Base-by-base conservation (phyloP, 352 stramenopile species). In the Globisporangium nodosum region DNA sequence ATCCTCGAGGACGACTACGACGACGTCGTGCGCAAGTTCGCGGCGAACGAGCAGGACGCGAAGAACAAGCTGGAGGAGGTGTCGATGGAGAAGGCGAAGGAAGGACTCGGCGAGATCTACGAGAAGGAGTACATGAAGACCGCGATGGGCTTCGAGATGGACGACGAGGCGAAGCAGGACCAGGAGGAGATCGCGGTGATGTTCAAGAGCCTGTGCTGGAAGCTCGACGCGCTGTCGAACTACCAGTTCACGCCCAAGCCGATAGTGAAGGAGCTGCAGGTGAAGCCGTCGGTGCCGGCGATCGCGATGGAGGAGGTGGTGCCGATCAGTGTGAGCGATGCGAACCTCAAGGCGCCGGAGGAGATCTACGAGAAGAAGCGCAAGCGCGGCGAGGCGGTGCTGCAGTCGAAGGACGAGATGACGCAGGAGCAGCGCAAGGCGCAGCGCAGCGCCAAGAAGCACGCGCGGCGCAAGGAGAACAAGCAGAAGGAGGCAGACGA, bases 101-200 rank as follows among this genome's bases (percentile, higher is more conserved):
- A 96, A 52, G 88, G 90, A 50, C 74, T 97, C 31, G 93, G 93
- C 8, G 93, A 98, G 64, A 84, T 98, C 50, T 98, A 98, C 68
- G 93, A 98, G 66, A 92, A 96, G 54, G 93, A 98, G 71, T 98
- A 97, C 71, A 87, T 98, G 68, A 98, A 98, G 78, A 97, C 89
- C 7, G 87, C 89, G 5, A 87, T 95, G 66, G 92, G 94, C 57
- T 97, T 96, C 57, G 94, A 98, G 61, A 80, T 85, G 37, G 88
- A 97, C 62, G 88, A 92, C 33, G 88, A 90, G 46, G 91, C 94
- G 57, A 96, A 81, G 65, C 86, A 97, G 68, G 92, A 96, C 49
- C 91, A 97, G 58, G 85, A 95, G 33, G 94, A 98, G 75, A 98
- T 98, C 67, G 94, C 97, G 30, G 72, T 86, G 30, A 86, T 98